Evolutionary conservation across 345 rosid genomes (phyloP), one percentile per base, ranked within the genome.

Genomic region (Angophora floribunda): DNA sequence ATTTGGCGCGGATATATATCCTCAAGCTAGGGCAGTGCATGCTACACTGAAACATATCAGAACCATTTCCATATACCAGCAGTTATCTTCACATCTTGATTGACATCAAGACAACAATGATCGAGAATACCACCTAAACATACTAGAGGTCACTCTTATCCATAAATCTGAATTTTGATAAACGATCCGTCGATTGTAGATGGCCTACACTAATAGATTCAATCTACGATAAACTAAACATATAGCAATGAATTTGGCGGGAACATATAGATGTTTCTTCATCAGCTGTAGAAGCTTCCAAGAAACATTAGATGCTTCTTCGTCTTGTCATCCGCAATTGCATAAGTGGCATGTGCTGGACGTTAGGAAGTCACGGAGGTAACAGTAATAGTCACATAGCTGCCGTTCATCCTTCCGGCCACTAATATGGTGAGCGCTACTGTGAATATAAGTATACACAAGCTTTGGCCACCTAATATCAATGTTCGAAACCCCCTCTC

Each of bases 401-500:
- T 75, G 84, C 84, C 49, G 49, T 75, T 75, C 84, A 41, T 75
- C 28, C 84, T 75, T 41, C 84, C 28, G 28, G 28, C 84, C 49
- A 75, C 84, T 75, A 41, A 15, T 41, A 2, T 4, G 49, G 84
- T 41, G 84, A 75, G 49, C 9, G 49, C 2, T 41, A 41, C 5
- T 6, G 49, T 14, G 15, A 75, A 75, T 75, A 49, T 75, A 75
- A 19, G 6, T 41, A 75, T 17, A 36, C 24, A 75, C 84, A 75
- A 41, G 51, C 63, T 52, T 32, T 86, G 55, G 61, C 63, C 45
- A 59, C 36, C 65, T 92, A 86, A 94, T 90, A 41, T 75, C 84
- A 75, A 85, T 87, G 50, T 57, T 70, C 89, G 88, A 86, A 88
- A 86, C 88, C 89, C 53, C 90, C 91, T 89, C 93, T 89, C 89